Percentiles rank a stretch among this genome's conserved stretches.
Evolutionary conservation across 495 filamentous ascomycete genomes (phyloP).

Genomic region (Penicillium atrosanguineum): DNA sequence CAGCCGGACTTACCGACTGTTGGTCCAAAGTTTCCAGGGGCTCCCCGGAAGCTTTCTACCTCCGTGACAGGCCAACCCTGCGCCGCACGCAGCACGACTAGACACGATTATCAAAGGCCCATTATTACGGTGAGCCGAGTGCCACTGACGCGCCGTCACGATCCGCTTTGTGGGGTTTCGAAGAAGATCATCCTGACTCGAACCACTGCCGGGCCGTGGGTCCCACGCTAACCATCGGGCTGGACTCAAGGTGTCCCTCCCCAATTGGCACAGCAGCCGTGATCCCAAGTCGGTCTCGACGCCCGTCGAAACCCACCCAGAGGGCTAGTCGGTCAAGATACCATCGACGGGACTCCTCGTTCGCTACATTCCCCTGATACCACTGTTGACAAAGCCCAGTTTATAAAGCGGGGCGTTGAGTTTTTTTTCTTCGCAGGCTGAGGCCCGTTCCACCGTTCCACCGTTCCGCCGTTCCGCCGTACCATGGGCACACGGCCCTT

Average conservation of each 20-base stretch:
- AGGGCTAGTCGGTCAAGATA: slow-evolving; percentile 12
- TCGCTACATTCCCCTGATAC: not conserved
- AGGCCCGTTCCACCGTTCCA: slow-evolving; percentile 4
- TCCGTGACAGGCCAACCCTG: not conserved
- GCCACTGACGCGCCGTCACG: slow-evolving; percentile 9
- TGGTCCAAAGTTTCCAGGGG: not conserved
- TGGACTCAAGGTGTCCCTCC: not conserved
- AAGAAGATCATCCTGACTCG: slow-evolving; percentile 6
- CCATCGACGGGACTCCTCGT: slow-evolving; percentile 7
- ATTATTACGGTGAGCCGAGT: slow-evolving; percentile 6
- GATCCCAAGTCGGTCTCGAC: not conserved
- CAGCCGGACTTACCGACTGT: slow-evolving; percentile 9
- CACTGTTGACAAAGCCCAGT: slow-evolving; percentile 1
- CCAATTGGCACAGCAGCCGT: not conserved
- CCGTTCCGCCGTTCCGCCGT: not conserved
- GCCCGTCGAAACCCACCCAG: not conserved
- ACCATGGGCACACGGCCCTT: not conserved
- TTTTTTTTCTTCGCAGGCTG: slow-evolving; percentile 3
- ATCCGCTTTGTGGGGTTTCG: slow-evolving; percentile 15
- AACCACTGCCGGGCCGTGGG: slow-evolving; percentile 6
- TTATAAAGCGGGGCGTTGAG: slow-evolving; percentile 18
- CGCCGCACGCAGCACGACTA: not conserved
- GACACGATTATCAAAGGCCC: not conserved
- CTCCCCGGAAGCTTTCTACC: slow-evolving; percentile 5
- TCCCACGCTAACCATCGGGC: slow-evolving; percentile 2